Percentiles rank a stretch among this genome's conserved stretches.
These are phyloP conservation scores for Pistacia atlantica DNA, from an alignment of 345 rosid species.

Conservation along the genomic window DNA sequence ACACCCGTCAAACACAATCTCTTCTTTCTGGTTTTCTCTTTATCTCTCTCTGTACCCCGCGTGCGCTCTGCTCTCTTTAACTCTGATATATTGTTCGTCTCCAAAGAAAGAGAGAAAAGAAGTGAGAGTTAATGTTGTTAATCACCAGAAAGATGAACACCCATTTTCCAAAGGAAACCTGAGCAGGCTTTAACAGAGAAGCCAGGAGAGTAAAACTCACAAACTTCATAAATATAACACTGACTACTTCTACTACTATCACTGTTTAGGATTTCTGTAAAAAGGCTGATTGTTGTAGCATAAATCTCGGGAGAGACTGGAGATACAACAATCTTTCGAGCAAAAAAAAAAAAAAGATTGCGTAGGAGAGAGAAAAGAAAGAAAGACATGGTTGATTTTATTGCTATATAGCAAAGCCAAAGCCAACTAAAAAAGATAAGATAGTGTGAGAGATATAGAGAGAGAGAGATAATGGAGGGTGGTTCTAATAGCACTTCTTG, in stretches of 20 bases:
- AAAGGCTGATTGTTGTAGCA: slow-evolving; percentile 73
- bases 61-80: slow-evolving; percentile 36
- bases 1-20: slow-evolving; percentile 6
- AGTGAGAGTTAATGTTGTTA: slow-evolving; percentile 38
- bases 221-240: not conserved
- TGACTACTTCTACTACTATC: slow-evolving; percentile 30
- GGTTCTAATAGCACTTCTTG: slow-evolving; percentile 71
- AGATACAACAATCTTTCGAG: slow-evolving; percentile 19
- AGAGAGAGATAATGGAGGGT: slow-evolving; percentile 65
- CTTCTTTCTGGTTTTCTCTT: slow-evolving; percentile 14
- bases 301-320: slow-evolving; percentile 88
- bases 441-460: slow-evolving; percentile 14
- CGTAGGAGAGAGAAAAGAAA: slow-evolving; percentile 29
- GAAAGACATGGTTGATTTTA: slow-evolving; percentile 7
- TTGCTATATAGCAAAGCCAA: slow-evolving; percentile 45
- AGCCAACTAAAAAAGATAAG: slow-evolving; percentile 29
- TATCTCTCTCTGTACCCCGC: slow-evolving; percentile 19
- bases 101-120: slow-evolving; percentile 20
- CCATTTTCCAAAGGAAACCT: slow-evolving; percentile 43
- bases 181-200: slow-evolving; percentile 36
- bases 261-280: slow-evolving; percentile 59
- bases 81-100: not conserved
- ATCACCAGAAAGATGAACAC: slow-evolving; percentile 35
- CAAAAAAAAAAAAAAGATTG: slow-evolving; percentile 26
- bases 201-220: slow-evolving; percentile 31